phyloP scores from a whole-genome alignment of 2,329 filamentous ascomycete genomes.

The Sarocladium oryzae region DNA sequence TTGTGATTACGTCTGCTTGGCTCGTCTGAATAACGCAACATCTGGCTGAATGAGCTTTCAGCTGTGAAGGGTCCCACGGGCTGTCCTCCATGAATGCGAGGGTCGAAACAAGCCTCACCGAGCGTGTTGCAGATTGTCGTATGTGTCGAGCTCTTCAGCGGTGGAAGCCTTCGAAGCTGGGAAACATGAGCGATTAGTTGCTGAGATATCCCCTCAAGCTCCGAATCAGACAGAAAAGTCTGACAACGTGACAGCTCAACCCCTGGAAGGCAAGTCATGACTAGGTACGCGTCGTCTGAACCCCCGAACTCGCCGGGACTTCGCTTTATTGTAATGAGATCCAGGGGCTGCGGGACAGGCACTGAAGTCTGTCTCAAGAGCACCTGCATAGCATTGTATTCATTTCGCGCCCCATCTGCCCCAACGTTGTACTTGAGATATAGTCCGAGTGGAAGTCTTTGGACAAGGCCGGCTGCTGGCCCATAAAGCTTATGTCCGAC shows the following conservation, averaged over 20 bases:
- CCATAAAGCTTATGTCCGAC: constrained; percentile 11
- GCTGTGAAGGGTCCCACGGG: constrained; percentile 22
- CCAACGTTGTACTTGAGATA: constrained; percentile 21
- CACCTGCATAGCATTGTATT: constrained; percentile 21
- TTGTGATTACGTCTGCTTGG: constrained; percentile 20
- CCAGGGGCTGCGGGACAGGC: constrained; percentile 19
- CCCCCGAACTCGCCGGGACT: constrained; percentile 12
- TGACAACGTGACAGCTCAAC: constrained; percentile 11
- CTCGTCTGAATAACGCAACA: constrained; percentile 22
- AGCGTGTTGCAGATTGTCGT: constrained; percentile 24
- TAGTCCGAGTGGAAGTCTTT: constrained; percentile 24
- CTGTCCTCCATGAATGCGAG: constrained; percentile 17
- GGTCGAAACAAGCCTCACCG: constrained; percentile 20
- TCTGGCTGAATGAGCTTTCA: constrained; percentile 26
- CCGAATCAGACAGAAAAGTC: constrained; percentile 20
- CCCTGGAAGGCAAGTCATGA: constrained; percentile 9
- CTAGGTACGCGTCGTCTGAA: constrained; percentile 9
- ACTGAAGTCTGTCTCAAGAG: constrained; percentile 21
- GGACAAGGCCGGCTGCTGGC: constrained; percentile 10
- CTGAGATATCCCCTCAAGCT: constrained; percentile 15
- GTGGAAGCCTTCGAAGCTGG: constrained; percentile 22
- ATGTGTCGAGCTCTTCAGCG: constrained; percentile 7
- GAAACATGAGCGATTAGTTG: constrained; percentile 20
- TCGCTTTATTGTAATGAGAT: constrained; percentile 18
- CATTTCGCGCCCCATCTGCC: constrained; percentile 17